A percentile compares a stretch with the other conserved stretches of the same genome.
These are phyloP conservation scores for Pisolithus thermaeus DNA, from an alignment of 1,284 basidiomycete species.

Conservation along the genomic window DNA sequence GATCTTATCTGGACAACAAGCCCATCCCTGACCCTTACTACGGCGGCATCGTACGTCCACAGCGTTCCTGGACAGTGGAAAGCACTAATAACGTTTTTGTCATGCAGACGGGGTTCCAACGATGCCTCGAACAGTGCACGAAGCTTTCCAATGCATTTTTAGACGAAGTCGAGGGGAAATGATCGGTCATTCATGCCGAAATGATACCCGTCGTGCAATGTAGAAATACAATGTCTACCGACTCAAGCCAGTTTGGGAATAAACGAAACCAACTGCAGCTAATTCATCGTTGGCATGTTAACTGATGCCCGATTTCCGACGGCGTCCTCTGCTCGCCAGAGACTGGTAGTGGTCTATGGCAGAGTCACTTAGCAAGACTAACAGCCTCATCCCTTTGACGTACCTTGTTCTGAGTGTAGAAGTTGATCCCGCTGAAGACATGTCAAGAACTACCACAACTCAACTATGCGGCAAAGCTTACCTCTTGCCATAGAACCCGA, in stretches of 20 bases:
- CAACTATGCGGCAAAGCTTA: conserved; percentile 20
- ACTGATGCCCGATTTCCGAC: conserved; percentile 72
- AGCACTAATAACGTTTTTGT: neutral
- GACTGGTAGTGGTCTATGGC: conserved; percentile 68
- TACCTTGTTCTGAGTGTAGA: conserved; percentile 88
- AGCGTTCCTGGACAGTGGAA: neutral
- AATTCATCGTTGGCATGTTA: conserved; percentile 66
- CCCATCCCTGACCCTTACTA: conserved; percentile 73
- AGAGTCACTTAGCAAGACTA: neutral
- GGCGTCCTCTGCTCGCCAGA: conserved; percentile 82
- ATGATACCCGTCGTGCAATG: neutral
- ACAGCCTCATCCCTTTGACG: neutral
- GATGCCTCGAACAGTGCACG: conserved; percentile 59
- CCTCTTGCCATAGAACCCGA: conserved; percentile 87
- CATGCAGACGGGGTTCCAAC: conserved; percentile 45
- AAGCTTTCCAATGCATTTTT: conserved; percentile 69
- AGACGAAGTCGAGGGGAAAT: conserved; percentile 45
- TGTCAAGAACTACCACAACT: neutral
- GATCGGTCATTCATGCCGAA: conserved; percentile 6
- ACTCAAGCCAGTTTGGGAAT: neutral
- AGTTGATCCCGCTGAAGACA: conserved; percentile 66
- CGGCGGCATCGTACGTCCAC: conserved; percentile 50
- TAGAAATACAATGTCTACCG: neutral
- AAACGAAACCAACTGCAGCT: conserved; percentile 2
- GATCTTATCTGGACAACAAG: conserved; percentile 62